These are phyloP conservation scores for Coemansia guatemalensis DNA, from an alignment of 192 early-diverging fungal genomes.

Conservation along the genomic window DNA sequence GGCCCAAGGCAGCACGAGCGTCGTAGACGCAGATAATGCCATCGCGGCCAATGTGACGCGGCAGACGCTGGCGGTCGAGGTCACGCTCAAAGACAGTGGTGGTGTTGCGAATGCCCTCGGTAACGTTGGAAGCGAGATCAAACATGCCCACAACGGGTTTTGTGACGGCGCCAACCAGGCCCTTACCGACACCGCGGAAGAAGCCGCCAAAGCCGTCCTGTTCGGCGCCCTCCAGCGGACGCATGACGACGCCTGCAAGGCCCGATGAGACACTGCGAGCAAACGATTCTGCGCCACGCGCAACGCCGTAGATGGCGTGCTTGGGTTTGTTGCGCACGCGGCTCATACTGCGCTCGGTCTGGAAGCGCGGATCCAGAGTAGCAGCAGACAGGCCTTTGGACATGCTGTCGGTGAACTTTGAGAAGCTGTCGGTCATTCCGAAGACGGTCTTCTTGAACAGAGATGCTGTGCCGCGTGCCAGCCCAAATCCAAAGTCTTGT, in stretches of 20 bases:
- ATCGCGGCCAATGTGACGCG: conserved; percentile 82
- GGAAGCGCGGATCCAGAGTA: conserved; percentile 90
- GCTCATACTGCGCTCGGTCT: conserved; percentile 76
- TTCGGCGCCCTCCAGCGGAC: conserved; percentile 85
- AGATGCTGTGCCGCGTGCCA: conserved; percentile 77
- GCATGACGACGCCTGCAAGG: conserved; percentile 81
- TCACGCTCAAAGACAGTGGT: conserved; percentile 86
- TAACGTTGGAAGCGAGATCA: conserved; percentile 92
- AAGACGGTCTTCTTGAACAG: conserved; percentile 92
- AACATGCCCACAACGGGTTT: conserved; percentile 96
- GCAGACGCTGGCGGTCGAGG: conserved; percentile 81
- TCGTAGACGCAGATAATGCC: conserved; percentile 78
- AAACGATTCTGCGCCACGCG: conserved; percentile 82
- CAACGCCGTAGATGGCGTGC: conserved; percentile 86
- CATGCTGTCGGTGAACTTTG: conserved; percentile 93
- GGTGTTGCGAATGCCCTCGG: conserved; percentile 92
- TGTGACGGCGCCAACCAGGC: conserved; percentile 88
- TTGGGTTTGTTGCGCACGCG: conserved; percentile 84
- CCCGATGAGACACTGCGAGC: conserved; percentile 83
- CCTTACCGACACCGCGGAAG: conserved; percentile 93
- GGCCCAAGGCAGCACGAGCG: conserved; percentile 78
- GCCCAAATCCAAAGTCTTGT: conserved; percentile 89
- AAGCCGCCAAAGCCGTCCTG: conserved; percentile 91
- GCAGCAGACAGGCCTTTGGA: conserved; percentile 96
- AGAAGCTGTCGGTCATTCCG: conserved; percentile 91